Evolutionary conservation across 345 rosid species (phyloP).

Genomic region (Camelina laxa): DNA sequence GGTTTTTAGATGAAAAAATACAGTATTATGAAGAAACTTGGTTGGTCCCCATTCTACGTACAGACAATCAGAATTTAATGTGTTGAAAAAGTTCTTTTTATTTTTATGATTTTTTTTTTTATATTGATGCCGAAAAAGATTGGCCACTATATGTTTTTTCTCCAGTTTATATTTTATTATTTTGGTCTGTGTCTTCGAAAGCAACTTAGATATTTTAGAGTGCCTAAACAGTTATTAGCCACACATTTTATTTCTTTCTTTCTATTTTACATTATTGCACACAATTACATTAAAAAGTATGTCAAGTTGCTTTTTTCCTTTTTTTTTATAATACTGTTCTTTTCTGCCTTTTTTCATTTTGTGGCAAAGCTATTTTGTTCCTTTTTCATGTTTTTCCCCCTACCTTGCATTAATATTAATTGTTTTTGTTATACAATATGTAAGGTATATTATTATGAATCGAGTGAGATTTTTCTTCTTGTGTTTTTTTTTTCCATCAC

Average conservation of each 20-base stretch:
- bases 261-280: background rate
- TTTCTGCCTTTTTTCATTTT: slow-evolving; percentile 33
- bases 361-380: slow-evolving; percentile 25
- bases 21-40: background rate
- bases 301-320: slow-evolving; percentile 29
- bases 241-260: slow-evolving; percentile 11
- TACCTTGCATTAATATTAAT: background rate
- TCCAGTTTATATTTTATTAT: slow-evolving; percentile 29
- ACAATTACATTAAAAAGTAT: slow-evolving; percentile 22
- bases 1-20: slow-evolving; percentile 1
- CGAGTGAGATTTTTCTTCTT: background rate
- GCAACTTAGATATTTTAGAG: slow-evolving; percentile 55
- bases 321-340: slow-evolving; percentile 30
- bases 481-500: background rate
- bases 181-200: slow-evolving; percentile 43
- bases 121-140: slow-evolving; percentile 37
- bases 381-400: background rate
- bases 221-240: slow-evolving; percentile 29
- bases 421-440: background rate
- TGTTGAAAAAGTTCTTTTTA: slow-evolving; percentile 33
- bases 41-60: slow-evolving; percentile 37
- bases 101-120: slow-evolving; percentile 17
- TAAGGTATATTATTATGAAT: background rate
- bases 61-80: slow-evolving; percentile 34
- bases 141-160: slow-evolving; percentile 28